phyloP scores from a whole-genome alignment of 2,329 filamentous ascomycete species.

The Hypoxylon rubiginosum region DNA sequence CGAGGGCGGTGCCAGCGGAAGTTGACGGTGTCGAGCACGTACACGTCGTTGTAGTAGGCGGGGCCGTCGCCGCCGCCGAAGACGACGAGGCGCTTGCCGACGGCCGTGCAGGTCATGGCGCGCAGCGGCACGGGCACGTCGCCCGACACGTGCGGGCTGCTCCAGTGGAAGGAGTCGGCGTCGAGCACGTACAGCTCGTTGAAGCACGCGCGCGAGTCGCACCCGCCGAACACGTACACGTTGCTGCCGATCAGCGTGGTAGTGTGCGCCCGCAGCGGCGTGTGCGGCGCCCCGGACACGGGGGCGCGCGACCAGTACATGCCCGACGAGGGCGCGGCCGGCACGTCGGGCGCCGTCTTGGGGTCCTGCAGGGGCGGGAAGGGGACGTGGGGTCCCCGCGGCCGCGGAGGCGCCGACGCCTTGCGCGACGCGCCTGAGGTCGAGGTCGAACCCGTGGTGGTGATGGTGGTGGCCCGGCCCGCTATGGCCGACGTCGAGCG shows the following conservation, averaged over 20 bases:
- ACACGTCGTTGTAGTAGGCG: slow-evolving; percentile 79
- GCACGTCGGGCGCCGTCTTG: slow-evolving; percentile 69
- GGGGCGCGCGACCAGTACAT: slow-evolving; percentile 80
- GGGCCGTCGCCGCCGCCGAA: slow-evolving; percentile 79
- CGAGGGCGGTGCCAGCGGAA: slow-evolving; percentile 75
- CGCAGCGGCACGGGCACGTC: slow-evolving; percentile 74
- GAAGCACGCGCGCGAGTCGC: slow-evolving; percentile 75
- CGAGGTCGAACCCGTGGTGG: slow-evolving; percentile 36
- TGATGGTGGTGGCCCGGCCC: slow-evolving; percentile 42
- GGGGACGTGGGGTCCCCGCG: slow-evolving; percentile 59
- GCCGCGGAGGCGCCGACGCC: slow-evolving; percentile 44
- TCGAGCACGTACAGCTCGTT: slow-evolving; percentile 78
- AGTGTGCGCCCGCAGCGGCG: slow-evolving; percentile 75
- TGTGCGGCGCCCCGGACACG: slow-evolving; percentile 72
- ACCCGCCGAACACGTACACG: slow-evolving; percentile 77
- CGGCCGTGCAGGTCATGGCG: slow-evolving; percentile 79
- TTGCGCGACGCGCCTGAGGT: slow-evolving; percentile 41
- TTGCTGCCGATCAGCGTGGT: slow-evolving; percentile 75
- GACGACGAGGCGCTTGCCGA: slow-evolving; percentile 77
- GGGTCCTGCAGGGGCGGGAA: slow-evolving; percentile 71
- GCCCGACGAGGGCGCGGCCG: slow-evolving; percentile 73
- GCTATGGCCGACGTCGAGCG: slow-evolving; percentile 68
- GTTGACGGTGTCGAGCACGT: slow-evolving; percentile 78
- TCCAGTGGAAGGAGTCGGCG: slow-evolving; percentile 79
- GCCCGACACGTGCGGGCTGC: slow-evolving; percentile 72